These are phyloP conservation scores for Pseudozyma sp. DNA, from an alignment of 1,284 basidiomycete species.

Conservation along the genomic window DNA sequence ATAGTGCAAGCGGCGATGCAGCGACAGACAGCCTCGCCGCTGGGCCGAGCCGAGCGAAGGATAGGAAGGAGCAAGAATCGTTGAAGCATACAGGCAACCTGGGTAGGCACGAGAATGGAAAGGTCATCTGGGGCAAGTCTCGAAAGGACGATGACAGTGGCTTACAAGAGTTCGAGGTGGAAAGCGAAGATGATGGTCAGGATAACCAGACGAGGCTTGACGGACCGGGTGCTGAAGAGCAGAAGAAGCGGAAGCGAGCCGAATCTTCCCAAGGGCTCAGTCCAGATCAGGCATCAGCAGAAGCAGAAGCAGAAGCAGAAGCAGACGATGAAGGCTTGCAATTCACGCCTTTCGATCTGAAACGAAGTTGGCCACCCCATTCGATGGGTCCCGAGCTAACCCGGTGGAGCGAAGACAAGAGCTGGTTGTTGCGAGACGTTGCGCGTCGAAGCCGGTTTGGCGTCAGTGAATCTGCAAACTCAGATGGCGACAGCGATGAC, in stretches of 20 bases:
- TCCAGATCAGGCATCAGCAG: background rate
- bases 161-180: conserved; percentile 6
- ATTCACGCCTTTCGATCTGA: conserved; percentile 56
- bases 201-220: background rate
- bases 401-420: conserved; percentile 64
- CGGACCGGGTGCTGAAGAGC: background rate
- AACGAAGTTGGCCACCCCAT: conserved; percentile 60
- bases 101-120: conserved; percentile 18
- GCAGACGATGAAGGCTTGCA: conserved; percentile 22
- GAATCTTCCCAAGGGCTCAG: background rate
- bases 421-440: conserved; percentile 58
- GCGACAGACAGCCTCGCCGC: conserved; percentile 25
- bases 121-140: conserved; percentile 41
- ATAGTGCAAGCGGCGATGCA: conserved; percentile 17
- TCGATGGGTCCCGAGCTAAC: conserved; percentile 55
- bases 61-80: background rate
- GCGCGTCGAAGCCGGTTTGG: conserved; percentile 26
- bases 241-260: conserved; percentile 9
- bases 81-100: conserved; percentile 1
- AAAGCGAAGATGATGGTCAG: conserved; percentile 1
- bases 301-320: background rate
- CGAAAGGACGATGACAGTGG: background rate
- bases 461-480: background rate
- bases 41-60: conserved; percentile 8
- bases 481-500: conserved; percentile 17